Evolutionary conservation across 352 stramenopile species (phyloP).

Genomic region (Globisporangium acanthophoron): DNA sequence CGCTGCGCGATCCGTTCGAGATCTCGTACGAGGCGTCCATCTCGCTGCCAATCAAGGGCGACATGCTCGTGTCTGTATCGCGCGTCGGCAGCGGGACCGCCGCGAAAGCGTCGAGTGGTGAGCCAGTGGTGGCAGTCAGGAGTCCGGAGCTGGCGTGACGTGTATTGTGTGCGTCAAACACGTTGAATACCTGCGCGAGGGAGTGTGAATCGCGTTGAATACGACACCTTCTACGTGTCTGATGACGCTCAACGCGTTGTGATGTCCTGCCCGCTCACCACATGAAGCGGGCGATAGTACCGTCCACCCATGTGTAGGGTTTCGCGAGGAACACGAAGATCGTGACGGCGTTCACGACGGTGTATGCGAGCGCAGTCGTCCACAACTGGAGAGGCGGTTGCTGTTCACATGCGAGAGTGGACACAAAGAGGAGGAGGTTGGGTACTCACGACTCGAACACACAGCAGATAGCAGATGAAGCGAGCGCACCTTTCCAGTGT

Average conservation of each 20-base stretch:
- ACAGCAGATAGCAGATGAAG: not conserved
- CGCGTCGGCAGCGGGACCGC: conserved; percentile 1
- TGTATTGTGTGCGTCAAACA: too few relatives aligned
- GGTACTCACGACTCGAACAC: not conserved
- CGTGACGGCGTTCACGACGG: conserved; percentile 55
- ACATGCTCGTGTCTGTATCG: conserved; percentile 22
- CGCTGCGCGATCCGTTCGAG: conserved; percentile 20
- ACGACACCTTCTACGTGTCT: too few relatives aligned
- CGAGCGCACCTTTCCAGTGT: conserved; percentile 56
- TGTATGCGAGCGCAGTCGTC: conserved; percentile 37
- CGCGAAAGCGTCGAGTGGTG: conserved; percentile 1
- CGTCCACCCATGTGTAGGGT: conserved; percentile 77
- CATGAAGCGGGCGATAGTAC: conserved; percentile 79
- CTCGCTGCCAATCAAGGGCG: conserved; percentile 34
- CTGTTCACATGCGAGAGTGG: conserved; percentile 17
- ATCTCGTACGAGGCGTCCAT: conserved; percentile 35
- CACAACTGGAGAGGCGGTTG: conserved; percentile 43
- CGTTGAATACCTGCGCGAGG: too few relatives aligned
- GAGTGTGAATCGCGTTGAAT: too few relatives aligned
- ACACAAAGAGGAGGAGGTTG: not conserved
- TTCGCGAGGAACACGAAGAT: conserved; percentile 69
- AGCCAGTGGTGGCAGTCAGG: not conserved
- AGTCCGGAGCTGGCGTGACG: conserved; percentile 9
- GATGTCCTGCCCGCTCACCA: conserved; percentile 39
- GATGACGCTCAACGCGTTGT: too few relatives aligned